Evolutionary conservation across 495 filamentous ascomycete species (phyloP).

Genomic region (Penicillium malachiteum): DNA sequence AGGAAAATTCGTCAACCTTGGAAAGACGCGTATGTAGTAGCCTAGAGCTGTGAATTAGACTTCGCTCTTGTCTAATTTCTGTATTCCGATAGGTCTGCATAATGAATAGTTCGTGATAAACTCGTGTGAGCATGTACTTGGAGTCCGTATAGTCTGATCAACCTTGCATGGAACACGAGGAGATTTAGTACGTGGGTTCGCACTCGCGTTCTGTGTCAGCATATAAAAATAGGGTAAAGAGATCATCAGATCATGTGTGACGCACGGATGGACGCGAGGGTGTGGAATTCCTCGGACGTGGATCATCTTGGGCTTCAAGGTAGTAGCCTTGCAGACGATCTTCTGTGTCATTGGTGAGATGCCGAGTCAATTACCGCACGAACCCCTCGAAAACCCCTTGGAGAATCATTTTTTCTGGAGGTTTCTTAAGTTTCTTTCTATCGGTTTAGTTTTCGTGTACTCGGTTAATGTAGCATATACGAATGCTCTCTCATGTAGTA

Average conservation of each 20-base stretch:
- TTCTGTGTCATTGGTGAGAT: background rate
- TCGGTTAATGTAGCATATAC: background rate
- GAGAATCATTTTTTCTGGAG: background rate
- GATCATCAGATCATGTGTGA: background rate
- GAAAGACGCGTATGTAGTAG: too few species aligned
- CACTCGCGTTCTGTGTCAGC: background rate
- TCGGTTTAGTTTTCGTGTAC: background rate
- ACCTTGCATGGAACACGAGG: background rate
- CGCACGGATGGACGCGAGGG: background rate
- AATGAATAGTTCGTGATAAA: too few species aligned
- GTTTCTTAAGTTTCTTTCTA: background rate
- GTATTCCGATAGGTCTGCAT: too few species aligned
- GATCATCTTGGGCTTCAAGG: background rate
- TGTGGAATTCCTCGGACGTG: background rate
- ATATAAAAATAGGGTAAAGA: background rate
- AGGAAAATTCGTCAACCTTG: too few species aligned
- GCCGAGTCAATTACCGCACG: background rate
- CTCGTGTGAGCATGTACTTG: background rate
- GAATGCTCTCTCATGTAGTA: background rate
- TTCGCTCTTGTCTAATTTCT: too few species aligned
- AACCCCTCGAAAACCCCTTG: background rate
- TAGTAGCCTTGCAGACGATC: background rate
- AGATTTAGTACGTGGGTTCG: background rate
- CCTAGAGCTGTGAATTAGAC: too few species aligned
- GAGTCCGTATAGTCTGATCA: background rate